phyloP scores from a whole-genome alignment of 345 rosid species.

The Aquilaria yunnanensis region DNA sequence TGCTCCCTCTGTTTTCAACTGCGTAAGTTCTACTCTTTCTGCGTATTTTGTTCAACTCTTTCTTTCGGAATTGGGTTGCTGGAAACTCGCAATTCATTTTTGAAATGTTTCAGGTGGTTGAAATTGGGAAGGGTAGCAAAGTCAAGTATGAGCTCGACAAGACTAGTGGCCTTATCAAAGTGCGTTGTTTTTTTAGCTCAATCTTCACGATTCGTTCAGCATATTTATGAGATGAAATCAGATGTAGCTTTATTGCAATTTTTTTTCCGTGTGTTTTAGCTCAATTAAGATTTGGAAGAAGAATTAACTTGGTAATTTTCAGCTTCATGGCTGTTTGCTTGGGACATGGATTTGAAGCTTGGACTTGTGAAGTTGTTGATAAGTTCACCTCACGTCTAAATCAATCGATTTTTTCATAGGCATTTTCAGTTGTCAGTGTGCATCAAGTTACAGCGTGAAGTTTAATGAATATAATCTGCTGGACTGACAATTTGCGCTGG shows the following conservation, averaged over 20 bases:
- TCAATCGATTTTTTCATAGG: too few relatives aligned
- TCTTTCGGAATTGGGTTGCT: background rate
- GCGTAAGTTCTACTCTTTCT: slow-evolving; percentile 39
- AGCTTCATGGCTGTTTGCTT: too few relatives aligned
- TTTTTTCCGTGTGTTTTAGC: too few relatives aligned
- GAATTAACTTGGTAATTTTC: too few relatives aligned
- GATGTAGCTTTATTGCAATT: background rate
- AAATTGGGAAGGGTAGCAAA: slow-evolving; percentile 93
- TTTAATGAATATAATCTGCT: too few relatives aligned
- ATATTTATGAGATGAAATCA: background rate
- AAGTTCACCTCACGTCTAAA: too few relatives aligned
- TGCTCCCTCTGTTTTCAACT: slow-evolving; percentile 83
- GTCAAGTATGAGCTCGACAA: slow-evolving; percentile 99
- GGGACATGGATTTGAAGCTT: too few relatives aligned
- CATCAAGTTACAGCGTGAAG: too few relatives aligned
- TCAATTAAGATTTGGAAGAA: too few relatives aligned
- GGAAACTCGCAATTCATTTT: background rate
- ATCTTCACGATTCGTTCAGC: background rate
- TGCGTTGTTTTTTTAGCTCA: slow-evolving; percentile 19
- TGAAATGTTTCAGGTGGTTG: slow-evolving; percentile 60
- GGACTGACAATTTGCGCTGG: too few relatives aligned
- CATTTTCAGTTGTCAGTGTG: too few relatives aligned
- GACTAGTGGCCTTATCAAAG: slow-evolving; percentile 81
- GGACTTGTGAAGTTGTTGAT: too few relatives aligned
- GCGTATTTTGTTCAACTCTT: background rate